phyloP scores from a whole-genome alignment of 192 early-diverging fungal species.

The Podochytrium sp. region DNA sequence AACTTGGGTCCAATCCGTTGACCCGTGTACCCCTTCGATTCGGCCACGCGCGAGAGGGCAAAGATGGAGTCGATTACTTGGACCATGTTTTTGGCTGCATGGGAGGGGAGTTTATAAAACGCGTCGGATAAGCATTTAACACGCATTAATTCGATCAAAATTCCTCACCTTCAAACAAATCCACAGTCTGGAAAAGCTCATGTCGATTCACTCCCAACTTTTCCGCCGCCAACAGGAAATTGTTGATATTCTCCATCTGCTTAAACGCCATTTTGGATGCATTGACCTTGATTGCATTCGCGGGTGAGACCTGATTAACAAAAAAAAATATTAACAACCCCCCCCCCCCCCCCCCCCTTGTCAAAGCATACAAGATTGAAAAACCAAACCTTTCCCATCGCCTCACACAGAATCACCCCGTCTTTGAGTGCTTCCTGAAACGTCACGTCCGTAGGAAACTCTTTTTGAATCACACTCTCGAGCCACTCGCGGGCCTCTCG shows the following conservation, averaged over 20 bases:
- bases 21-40: constrained; percentile 55
- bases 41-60: constrained; percentile 71
- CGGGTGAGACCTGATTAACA: constrained; percentile 55
- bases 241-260: constrained; percentile 87
- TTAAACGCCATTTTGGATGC: constrained; percentile 75
- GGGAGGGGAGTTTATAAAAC: not conserved
- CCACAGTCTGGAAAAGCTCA: constrained; percentile 83
- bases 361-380: not conserved
- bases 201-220: constrained; percentile 70
- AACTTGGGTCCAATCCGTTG: constrained; percentile 71
- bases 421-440: constrained; percentile 78
- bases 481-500: constrained; percentile 71
- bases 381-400: constrained; percentile 57
- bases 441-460: constrained; percentile 47
- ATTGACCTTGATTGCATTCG: constrained; percentile 58
- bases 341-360: not conserved
- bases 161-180: constrained; percentile 65
- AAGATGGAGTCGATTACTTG: constrained; percentile 75
- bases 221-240: constrained; percentile 64
- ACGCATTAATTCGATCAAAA: not conserved
- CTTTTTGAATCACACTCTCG: constrained; percentile 60
- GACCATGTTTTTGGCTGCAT: constrained; percentile 45
- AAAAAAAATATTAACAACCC: not conserved
- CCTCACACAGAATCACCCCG: constrained; percentile 69
- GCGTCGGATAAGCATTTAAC: not conserved